Evolutionary conservation across 2,329 filamentous ascomycete species (phyloP).

Genomic region (Paracoccidioides brasiliensis): DNA sequence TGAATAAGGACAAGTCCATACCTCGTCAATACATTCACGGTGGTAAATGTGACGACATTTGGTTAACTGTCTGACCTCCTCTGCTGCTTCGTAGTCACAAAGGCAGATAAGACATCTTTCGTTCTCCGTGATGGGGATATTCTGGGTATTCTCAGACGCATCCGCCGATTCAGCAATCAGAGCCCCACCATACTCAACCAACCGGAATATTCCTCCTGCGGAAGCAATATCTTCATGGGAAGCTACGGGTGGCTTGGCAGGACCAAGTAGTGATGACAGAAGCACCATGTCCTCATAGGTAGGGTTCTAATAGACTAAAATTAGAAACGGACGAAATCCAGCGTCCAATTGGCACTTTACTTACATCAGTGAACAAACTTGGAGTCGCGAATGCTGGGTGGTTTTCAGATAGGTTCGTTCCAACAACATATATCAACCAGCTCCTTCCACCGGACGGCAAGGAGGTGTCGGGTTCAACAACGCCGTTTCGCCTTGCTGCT

Average conservation of each 20-base stretch:
- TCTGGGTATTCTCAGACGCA: conserved; percentile 13
- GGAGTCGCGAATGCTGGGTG: conserved; percentile 58
- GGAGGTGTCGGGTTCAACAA: conserved; percentile 46
- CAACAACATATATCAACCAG: conserved; percentile 61
- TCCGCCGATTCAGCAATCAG: conserved; percentile 38
- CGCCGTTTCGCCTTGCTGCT: conserved; percentile 49
- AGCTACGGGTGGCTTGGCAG: conserved; percentile 55
- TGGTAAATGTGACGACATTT: conserved; percentile 57
- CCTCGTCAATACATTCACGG: conserved; percentile 56
- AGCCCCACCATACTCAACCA: conserved; percentile 32
- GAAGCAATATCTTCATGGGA: conserved; percentile 50
- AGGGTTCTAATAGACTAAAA: conserved; percentile 34
- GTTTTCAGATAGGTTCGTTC: conserved; percentile 56
- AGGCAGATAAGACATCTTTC: conserved; percentile 55
- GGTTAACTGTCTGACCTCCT: conserved; percentile 47
- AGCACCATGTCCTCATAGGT: conserved; percentile 63
- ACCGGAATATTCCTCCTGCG: conserved; percentile 47
- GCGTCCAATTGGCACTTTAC: conserved; percentile 10
- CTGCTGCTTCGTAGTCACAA: conserved; percentile 49
- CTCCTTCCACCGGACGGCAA: conserved; percentile 43
- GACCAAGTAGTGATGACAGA: conserved; percentile 52
- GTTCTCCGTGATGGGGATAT: conserved; percentile 27
- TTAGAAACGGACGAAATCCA: conserved; percentile 8
- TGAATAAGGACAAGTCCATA: conserved; percentile 23
- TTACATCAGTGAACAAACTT: conserved; percentile 55